A percentile compares a stretch with the other conserved stretches of the same genome.
These are phyloP conservation scores for Pezicula radicicola DNA, from an alignment of 2,329 filamentous ascomycete genomes.

Conservation along the genomic window DNA sequence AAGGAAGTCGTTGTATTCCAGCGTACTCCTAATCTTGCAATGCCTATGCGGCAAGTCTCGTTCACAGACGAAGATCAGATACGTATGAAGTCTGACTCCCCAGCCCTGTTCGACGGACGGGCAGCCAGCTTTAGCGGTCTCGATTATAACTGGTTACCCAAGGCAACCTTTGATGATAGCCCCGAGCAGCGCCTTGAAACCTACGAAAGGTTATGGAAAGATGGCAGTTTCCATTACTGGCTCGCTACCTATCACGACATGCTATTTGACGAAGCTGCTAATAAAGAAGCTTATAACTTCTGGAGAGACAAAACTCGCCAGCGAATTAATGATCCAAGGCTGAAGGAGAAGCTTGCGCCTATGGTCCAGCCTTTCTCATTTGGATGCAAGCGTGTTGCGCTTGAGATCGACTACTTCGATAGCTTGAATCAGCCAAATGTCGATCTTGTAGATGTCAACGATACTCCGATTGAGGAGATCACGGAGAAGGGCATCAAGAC, in stretches of 20 bases:
- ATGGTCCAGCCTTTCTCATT: conserved; percentile 19
- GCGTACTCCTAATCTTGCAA: conserved; percentile 33
- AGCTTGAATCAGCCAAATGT: conserved; percentile 26
- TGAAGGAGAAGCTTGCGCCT: conserved; percentile 9
- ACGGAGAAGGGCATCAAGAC: conserved; percentile 24
- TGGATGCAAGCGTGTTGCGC: conserved; percentile 18
- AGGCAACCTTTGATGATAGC: conserved; percentile 39
- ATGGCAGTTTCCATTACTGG: conserved; percentile 46
- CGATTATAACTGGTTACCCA: conserved; percentile 30
- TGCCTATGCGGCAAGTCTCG: conserved; percentile 28
- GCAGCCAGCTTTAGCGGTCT: conserved; percentile 26
- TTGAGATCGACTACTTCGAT: conserved; percentile 25
- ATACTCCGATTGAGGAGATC: conserved; percentile 24
- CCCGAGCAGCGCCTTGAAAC: conserved; percentile 39
- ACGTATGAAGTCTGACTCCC: conserved; percentile 40
- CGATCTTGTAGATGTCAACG: conserved; percentile 25
- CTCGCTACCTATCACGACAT: conserved; percentile 44
- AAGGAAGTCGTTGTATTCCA: conserved; percentile 32
- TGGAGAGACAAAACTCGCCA: conserved; percentile 41
- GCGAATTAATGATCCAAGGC: conserved; percentile 32
- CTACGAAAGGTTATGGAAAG: conserved; percentile 40
- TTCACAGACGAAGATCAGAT: conserved; percentile 26
- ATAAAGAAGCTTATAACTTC: conserved; percentile 44
- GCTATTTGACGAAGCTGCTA: conserved; percentile 37
- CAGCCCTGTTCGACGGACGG: conserved; percentile 38